phyloP scores from a whole-genome alignment of 306 rosid genomes.

The Ochetophila trinervis region DNA sequence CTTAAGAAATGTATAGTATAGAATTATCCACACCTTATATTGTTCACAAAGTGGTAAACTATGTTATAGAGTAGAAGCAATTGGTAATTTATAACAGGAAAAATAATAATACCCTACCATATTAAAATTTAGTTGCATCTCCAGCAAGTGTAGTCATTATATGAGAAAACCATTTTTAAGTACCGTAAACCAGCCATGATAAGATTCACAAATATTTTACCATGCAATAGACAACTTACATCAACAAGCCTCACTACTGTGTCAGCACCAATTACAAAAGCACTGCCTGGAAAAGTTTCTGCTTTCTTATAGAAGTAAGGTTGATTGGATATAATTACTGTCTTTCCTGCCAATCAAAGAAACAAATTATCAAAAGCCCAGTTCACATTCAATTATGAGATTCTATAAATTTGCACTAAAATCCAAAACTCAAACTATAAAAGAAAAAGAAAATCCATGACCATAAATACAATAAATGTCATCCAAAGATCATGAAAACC shows the following conservation, averaged over 20 bases:
- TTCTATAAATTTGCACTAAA: neutral
- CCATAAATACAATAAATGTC: neutral
- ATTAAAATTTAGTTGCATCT: no score
- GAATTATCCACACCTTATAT: no score
- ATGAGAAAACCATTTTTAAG: no score
- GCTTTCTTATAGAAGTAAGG: conserved; percentile 90
- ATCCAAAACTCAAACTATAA: no score
- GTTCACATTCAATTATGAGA: conserved; percentile 13
- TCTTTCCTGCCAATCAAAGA: conserved; percentile 62
- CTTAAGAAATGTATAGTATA: no score
- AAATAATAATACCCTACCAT: no score
- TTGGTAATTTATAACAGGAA: no score
- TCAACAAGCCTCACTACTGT: conserved; percentile 79
- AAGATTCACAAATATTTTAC: neutral
- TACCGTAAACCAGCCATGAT: neutral
- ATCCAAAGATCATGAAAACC: neutral
- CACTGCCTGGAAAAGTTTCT: conserved; percentile 87
- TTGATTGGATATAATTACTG: conserved; percentile 77
- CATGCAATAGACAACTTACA: conserved; percentile 41
- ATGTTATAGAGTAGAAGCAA: no score
- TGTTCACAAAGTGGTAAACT: no score
- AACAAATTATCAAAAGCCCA: conserved; percentile 22
- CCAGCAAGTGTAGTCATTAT: no score
- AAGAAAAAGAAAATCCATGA: neutral
- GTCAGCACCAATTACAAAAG: conserved; percentile 91